phyloP scores from a whole-genome alignment of 2,329 filamentous ascomycete species.

The Ilyonectria destructans region DNA sequence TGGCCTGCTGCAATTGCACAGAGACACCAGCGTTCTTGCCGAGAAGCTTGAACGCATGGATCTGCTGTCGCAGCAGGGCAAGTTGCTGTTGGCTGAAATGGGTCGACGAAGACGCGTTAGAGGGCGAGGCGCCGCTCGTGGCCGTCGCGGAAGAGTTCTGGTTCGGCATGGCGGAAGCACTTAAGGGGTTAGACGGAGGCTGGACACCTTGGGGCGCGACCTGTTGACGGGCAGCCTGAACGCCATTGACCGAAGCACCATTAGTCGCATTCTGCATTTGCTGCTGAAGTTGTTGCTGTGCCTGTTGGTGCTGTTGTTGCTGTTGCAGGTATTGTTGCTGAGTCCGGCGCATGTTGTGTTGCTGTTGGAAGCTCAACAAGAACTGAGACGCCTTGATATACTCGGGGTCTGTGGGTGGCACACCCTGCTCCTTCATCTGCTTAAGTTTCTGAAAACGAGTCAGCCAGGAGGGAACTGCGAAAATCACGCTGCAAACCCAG shows the following conservation, averaged over 20 bases:
- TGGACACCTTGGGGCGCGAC: conserved; percentile 53
- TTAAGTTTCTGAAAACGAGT: conserved; percentile 80
- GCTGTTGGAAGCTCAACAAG: conserved; percentile 79
- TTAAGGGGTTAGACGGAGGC: conserved; percentile 54
- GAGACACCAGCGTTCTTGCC: conserved; percentile 91
- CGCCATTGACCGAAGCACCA: conserved; percentile 67
- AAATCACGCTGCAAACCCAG: neutral
- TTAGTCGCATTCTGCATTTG: conserved; percentile 72
- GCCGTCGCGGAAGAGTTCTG: conserved; percentile 52
- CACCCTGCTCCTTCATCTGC: conserved; percentile 89
- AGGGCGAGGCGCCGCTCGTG: conserved; percentile 52
- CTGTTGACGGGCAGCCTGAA: conserved; percentile 60
- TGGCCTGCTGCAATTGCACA: conserved; percentile 82
- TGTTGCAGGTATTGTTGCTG: conserved; percentile 62
- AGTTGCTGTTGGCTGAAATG: conserved; percentile 87
- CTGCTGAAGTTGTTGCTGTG: conserved; percentile 62
- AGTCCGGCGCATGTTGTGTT: conserved; percentile 70
- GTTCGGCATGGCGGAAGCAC: conserved; percentile 58
- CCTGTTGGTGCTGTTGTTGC: conserved; percentile 56
- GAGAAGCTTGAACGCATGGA: conserved; percentile 91
- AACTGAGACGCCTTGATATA: conserved; percentile 87
- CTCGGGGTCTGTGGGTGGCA: conserved; percentile 87
- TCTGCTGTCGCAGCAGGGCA: conserved; percentile 85
- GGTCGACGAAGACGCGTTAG: conserved; percentile 58
- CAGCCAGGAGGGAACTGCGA: conserved; percentile 34